phyloP scores from a whole-genome alignment of 192 early-diverging fungal genomes.

The Chytriomyces hyalinus region DNA sequence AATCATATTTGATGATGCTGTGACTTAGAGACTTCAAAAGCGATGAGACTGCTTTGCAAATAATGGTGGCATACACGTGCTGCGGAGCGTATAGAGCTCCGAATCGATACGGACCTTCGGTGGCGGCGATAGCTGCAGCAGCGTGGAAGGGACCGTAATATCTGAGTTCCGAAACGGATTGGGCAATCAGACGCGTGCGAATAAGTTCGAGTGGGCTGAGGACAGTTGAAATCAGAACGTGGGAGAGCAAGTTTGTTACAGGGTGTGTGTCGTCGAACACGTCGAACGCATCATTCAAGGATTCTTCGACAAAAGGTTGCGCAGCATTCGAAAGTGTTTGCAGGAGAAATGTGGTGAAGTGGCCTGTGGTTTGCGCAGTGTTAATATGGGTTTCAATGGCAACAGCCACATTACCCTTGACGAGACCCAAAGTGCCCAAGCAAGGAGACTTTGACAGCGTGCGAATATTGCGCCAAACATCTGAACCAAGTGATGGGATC shows the following conservation, averaged over 20 bases:
- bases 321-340: slow-evolving; percentile 73
- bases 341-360: slow-evolving; percentile 79
- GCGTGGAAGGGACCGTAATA: slow-evolving; percentile 84
- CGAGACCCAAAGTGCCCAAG: slow-evolving; percentile 40
- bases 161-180: slow-evolving; percentile 64
- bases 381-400: not conserved
- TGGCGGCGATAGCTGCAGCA: slow-evolving; percentile 78
- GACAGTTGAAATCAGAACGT: slow-evolving; percentile 77
- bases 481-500: slow-evolving; percentile 40
- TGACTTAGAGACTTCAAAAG: slow-evolving; percentile 69
- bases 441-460: slow-evolving; percentile 43
- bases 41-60: slow-evolving; percentile 5
- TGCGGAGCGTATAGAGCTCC: slow-evolving; percentile 55
- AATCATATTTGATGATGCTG: slow-evolving; percentile 50
- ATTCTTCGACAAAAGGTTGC: slow-evolving; percentile 86
- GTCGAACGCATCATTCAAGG: slow-evolving; percentile 87
- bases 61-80: slow-evolving; percentile 76
- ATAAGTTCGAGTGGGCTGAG: slow-evolving; percentile 91
- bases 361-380: slow-evolving; percentile 53
- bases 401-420: slow-evolving; percentile 17
- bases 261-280: slow-evolving; percentile 86
- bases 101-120: slow-evolving; percentile 61
- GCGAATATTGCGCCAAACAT: slow-evolving; percentile 44
- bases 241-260: slow-evolving; percentile 74
- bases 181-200: slow-evolving; percentile 66